Evolutionary conservation across 192 early-diverging fungal genomes (phyloP).

Genomic region (Coemansia sp.): DNA sequence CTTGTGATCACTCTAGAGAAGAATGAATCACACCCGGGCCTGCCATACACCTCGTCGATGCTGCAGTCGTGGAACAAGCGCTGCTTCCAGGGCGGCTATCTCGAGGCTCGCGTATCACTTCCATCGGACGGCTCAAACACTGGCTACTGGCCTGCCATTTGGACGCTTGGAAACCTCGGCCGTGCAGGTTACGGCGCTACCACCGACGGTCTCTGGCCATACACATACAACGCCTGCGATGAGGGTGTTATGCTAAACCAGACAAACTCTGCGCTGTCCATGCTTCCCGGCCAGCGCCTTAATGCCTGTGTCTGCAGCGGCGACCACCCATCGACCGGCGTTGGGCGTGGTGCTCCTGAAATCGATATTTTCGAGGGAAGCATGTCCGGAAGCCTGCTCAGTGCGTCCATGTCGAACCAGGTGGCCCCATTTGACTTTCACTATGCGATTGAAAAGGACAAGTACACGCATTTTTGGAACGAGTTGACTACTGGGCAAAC

Average conservation of each 20-base stretch:
- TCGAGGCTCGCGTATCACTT: constrained; percentile 61
- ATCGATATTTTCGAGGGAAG: constrained; percentile 60
- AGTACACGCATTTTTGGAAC: constrained; percentile 52
- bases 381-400: constrained; percentile 26
- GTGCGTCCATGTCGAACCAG: constrained; percentile 55
- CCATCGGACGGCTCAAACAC: constrained; percentile 51
- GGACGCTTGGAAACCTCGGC: constrained; percentile 61
- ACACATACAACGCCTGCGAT: constrained; percentile 56
- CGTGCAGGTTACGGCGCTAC: constrained; percentile 60
- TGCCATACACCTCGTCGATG: constrained; percentile 60
- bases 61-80: constrained; percentile 67
- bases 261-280: constrained; percentile 57
- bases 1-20: constrained; percentile 53
- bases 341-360: constrained; percentile 60
- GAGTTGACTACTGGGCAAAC: constrained; percentile 22
- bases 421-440: constrained; percentile 58
- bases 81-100: constrained; percentile 62
- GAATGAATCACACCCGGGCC: constrained; percentile 47
- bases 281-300: constrained; percentile 58
- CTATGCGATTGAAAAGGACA: constrained; percentile 45
- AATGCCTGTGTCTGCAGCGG: constrained; percentile 57
- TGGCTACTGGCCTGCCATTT: constrained; percentile 61
- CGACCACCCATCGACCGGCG: constrained; percentile 56
- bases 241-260: constrained; percentile 59
- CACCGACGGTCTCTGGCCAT: constrained; percentile 62